Percentiles rank a stretch among this genome's conserved stretches.
Evolutionary conservation across 768 basidiomycete species (phyloP).

Genomic region (Rhodotorula sphaerocarpa): DNA sequence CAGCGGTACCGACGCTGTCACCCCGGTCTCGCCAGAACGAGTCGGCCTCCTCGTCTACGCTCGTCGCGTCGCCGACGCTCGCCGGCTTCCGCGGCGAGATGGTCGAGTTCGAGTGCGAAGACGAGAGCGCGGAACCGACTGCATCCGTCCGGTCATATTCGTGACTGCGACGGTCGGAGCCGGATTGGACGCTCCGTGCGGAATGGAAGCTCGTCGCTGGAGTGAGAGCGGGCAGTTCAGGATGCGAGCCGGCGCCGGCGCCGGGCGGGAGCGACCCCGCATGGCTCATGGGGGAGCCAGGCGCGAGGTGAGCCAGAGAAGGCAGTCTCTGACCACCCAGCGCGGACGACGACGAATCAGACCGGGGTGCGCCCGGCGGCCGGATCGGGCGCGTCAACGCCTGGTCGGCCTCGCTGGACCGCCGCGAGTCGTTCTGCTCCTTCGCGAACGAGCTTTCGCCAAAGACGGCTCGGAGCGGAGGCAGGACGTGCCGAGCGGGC

Average conservation of each 20-base stretch:
- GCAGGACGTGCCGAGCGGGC: constrained; percentile 20
- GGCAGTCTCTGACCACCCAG: constrained; percentile 10
- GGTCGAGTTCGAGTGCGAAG: too few relatives aligned
- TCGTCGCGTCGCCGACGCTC: neutral
- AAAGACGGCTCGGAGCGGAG: constrained; percentile 22
- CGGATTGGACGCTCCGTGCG: too few relatives aligned
- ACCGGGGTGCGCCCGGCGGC: neutral
- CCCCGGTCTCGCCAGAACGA: neutral
- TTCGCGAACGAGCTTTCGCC: constrained; percentile 2
- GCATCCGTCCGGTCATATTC: too few relatives aligned
- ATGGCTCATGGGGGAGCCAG: too few relatives aligned
- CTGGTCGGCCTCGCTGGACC: constrained; percentile 26
- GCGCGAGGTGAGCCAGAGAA: too few relatives aligned
- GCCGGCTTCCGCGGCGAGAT: too few relatives aligned
- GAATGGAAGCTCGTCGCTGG: too few relatives aligned
- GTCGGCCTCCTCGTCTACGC: neutral
- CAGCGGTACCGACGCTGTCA: constrained; percentile 2
- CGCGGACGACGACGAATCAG: neutral
- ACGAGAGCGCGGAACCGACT: neutral
- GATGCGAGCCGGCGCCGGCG: neutral
- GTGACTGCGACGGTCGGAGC: too few relatives aligned
- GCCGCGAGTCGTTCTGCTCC: neutral
- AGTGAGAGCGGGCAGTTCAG: neutral
- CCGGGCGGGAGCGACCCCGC: too few relatives aligned
- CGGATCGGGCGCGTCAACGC: constrained; percentile 26